phyloP scores from a whole-genome alignment of 2,329 filamentous ascomycete genomes.

The Colletotrichum sp. region DNA sequence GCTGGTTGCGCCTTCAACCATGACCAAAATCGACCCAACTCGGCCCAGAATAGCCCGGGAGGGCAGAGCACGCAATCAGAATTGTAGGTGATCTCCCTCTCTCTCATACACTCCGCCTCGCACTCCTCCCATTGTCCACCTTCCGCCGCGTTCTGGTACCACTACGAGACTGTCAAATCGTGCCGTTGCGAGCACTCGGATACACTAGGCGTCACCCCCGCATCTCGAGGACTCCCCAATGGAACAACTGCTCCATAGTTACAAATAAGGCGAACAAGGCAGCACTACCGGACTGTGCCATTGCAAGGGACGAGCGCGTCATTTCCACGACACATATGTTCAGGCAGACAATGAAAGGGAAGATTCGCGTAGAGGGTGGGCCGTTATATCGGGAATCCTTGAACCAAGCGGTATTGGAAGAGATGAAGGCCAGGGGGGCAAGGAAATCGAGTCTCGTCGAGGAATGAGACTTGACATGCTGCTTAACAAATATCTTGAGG shows the following conservation, averaged over 20 bases:
- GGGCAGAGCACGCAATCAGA: conserved; percentile 45
- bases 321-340: neutral
- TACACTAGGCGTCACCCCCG: neutral
- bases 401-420: neutral
- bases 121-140: neutral
- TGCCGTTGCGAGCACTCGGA: neutral
- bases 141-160: neutral
- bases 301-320: neutral
- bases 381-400: neutral
- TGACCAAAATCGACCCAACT: conserved; percentile 67
- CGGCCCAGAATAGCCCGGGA: conserved; percentile 19
- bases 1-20: conserved; percentile 92
- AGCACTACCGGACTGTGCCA: neutral
- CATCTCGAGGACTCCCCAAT: neutral
- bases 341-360: neutral
- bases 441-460: neutral
- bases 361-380: neutral
- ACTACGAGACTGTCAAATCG: neutral
- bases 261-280: neutral
- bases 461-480: neutral
- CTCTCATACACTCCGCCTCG: neutral
- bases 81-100: conserved; percentile 43
- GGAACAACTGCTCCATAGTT: neutral
- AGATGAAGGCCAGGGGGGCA: neutral
- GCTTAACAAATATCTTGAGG: neutral